Base-by-base conservation (phyloP, 2,329 filamentous ascomycete species). In the Trichothecium sympodiale region DNA sequence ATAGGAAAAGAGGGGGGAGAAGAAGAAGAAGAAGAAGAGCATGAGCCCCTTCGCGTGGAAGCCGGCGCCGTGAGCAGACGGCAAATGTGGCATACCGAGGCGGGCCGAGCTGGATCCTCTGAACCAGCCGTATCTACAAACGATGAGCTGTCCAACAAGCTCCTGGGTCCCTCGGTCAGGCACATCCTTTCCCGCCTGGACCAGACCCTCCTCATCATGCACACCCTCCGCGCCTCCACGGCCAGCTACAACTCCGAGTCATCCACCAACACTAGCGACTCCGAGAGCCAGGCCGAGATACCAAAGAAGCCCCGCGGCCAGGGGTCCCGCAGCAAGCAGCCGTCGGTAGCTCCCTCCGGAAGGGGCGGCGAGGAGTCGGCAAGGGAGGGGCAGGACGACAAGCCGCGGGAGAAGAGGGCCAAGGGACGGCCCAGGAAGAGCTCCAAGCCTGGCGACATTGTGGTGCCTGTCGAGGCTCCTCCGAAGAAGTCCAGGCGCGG, bases 171-270 rank as follows among this genome's bases (percentile, higher is more conserved):
- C 0, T 69, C 74, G 0, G 69, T 83, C 9, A 68, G 78, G n/a
- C 79, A 84, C 44, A 70, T 88, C 13, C 64, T 94, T 8, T 59
- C 66, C 2, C 73, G 76, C 26, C 52, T 94, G 2, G 85, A 95
- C 46, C 55, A 64, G 5, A 67, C 89, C 1, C 68, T 94, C 5
- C 63, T 67, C 20, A 73, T 78, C 4, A 64, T 96, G 12, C 84
- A 88, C 50, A 74, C 78, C 39, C 67, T 74, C 1, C 71, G 80
- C 27, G 60, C 72, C 30, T 69, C 75, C 3, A 47, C 53, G 16
- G 59, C 60, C 37, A 61, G 45, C 42, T 45, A 58, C 36, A 44
- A 57, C 38, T 59, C 59, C 29, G 54, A 60, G 44, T 59, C 63
- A 34, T 56, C 53, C 17, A 60, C 59, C 5, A 56, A 58, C 27